These are phyloP conservation scores for Bryopsis sp. DNA, from an alignment of 139 green algal species.

Conservation along the genomic window DNA sequence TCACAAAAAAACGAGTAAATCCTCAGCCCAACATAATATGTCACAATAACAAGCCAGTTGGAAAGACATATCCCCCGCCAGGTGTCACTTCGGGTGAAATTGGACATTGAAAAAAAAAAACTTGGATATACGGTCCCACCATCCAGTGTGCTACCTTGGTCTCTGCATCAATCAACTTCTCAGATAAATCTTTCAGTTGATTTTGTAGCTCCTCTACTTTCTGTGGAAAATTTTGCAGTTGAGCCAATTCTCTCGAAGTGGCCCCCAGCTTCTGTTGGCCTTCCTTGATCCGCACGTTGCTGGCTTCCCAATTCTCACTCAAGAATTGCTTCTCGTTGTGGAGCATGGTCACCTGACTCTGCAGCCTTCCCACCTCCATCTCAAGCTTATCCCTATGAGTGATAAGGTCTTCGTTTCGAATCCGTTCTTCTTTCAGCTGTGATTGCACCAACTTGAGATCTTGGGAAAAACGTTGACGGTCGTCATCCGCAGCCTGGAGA, in stretches of 20 bases:
- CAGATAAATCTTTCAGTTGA: neutral
- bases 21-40: too few relatives aligned
- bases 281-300: neutral
- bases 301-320: neutral
- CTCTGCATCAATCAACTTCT: neutral
- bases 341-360: neutral
- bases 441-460: neutral
- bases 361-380: neutral
- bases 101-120: too few relatives aligned
- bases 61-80: too few relatives aligned
- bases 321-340: conserved; percentile 7
- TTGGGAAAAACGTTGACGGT: too few relatives aligned
- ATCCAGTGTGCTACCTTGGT: neutral
- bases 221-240: neutral
- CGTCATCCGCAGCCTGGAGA: too few relatives aligned
- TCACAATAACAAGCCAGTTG: too few relatives aligned
- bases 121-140: too few relatives aligned
- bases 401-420: neutral
- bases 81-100: too few relatives aligned
- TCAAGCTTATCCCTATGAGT: neutral
- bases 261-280: neutral
- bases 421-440: neutral
- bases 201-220: neutral
- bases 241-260: neutral
- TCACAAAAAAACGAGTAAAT: too few relatives aligned